These are phyloP conservation scores for Naegleria fowleri DNA, from an alignment of 208 protist genomes.

Conservation along the genomic window DNA sequence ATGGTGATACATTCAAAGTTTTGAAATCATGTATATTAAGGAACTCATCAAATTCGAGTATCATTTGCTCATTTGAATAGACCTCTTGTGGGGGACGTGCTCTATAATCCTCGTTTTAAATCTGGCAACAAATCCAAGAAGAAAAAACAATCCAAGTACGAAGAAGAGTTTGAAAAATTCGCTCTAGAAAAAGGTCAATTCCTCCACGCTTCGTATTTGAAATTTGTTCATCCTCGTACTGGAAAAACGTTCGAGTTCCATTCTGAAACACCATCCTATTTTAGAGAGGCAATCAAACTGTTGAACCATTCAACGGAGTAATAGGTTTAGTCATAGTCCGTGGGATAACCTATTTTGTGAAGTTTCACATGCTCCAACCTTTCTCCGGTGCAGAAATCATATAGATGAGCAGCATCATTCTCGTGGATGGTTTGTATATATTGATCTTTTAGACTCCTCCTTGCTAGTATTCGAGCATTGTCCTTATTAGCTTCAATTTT, in stretches of 20 bases:
- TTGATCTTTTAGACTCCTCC: background rate
- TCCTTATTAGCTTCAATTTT: background rate
- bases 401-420: background rate
- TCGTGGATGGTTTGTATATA: background rate
- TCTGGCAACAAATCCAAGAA: background rate
- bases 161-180: background rate
- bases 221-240: slow-evolving; percentile 17
- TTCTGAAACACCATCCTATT: background rate
- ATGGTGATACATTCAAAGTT: background rate
- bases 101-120: slow-evolving; percentile 29
- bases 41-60: slow-evolving; percentile 44
- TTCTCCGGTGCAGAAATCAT: background rate
- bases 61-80: slow-evolving; percentile 22
- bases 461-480: background rate
- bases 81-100: slow-evolving; percentile 37
- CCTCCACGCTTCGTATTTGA: background rate
- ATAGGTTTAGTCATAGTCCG: background rate
- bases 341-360: background rate
- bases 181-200: background rate
- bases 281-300: background rate
- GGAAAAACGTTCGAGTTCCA: background rate
- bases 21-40: too few species aligned
- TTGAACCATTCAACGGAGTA: background rate
- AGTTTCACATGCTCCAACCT: background rate
- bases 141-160: background rate